Percentiles rank a stretch among this genome's conserved stretches.
Conservation (phyloP, 495 filamentous ascomycete genomes). For the Penicillium tannophilum region DNA sequence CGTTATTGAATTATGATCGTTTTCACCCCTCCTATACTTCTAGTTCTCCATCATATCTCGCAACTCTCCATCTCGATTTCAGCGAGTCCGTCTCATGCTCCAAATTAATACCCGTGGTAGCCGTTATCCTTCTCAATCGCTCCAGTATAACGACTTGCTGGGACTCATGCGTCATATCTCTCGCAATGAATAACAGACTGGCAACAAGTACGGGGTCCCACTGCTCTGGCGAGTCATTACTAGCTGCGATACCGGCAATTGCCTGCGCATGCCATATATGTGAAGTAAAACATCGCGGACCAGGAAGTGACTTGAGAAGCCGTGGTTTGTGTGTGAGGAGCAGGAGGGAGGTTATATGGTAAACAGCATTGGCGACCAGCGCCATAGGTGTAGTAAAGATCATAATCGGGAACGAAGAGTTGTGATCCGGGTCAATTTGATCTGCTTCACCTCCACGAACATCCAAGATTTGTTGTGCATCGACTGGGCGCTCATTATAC, state of each 20-base stretch:
- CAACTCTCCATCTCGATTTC: constrained; percentile 22
- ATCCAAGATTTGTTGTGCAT: not conserved
- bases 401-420: constrained; percentile 30
- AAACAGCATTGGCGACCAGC: constrained; percentile 32
- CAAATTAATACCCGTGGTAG: constrained; percentile 26
- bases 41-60: constrained; percentile 26
- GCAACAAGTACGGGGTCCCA: constrained; percentile 31
- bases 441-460: constrained; percentile 20
- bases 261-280: constrained; percentile 35
- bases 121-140: constrained; percentile 16
- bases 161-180: constrained; percentile 31
- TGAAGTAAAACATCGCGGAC: constrained; percentile 29
- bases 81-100: constrained; percentile 19
- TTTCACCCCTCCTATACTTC: not conserved
- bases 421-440: constrained; percentile 29
- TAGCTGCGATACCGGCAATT: constrained; percentile 27
- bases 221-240: constrained; percentile 31
- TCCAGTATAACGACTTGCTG: constrained; percentile 25
- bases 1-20: not conserved
- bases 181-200: constrained; percentile 23
- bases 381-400: constrained; percentile 34
- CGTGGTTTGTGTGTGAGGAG: constrained; percentile 28
- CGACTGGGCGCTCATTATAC: constrained; percentile 31
- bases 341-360: constrained; percentile 28
- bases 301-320: constrained; percentile 28